Evolutionary conservation across 2,329 filamentous ascomycete species (phyloP).

Genomic region (Mycosphaerella arachidis): DNA sequence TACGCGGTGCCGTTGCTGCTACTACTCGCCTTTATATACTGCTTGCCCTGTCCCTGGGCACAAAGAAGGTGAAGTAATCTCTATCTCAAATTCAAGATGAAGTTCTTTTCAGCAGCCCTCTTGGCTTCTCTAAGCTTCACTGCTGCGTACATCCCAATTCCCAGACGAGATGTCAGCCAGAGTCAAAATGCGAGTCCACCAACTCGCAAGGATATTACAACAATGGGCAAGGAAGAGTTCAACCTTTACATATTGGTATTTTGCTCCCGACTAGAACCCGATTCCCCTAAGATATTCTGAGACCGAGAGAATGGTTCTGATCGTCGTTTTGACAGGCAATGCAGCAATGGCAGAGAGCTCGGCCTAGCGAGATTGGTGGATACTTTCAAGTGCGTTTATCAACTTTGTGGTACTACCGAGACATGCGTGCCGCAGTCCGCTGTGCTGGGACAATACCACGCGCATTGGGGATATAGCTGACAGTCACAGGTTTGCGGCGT

Average conservation of each 20-base stretch:
- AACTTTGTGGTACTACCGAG: not conserved
- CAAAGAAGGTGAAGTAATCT: not conserved
- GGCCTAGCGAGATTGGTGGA: constrained; percentile 64
- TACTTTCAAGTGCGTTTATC: constrained; percentile 66
- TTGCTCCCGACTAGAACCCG: too few relatives aligned
- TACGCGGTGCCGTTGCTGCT: not conserved
- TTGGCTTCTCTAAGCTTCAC: constrained; percentile 2
- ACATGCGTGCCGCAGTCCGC: not conserved
- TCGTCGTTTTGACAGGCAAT: constrained; percentile 45
- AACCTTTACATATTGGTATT: constrained; percentile 64
- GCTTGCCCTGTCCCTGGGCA: not conserved
- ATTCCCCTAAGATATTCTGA: too few relatives aligned
- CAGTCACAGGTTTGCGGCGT: constrained; percentile 53
- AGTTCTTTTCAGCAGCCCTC: not conserved
- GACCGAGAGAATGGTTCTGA: too few relatives aligned
- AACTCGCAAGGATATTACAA: constrained; percentile 7
- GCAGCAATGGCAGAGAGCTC: constrained; percentile 61
- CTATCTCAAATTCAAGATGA: not conserved
- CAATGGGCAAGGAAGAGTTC: constrained; percentile 7
- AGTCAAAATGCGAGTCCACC: not conserved
- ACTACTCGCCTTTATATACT: not conserved
- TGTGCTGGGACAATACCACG: not conserved
- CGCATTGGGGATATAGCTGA: not conserved
- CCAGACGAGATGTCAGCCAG: constrained; percentile 4
- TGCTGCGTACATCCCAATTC: constrained; percentile 5